A percentile compares a stretch with the other conserved stretches of the same genome.
These are phyloP conservation scores for Peronosclerospora sorghi DNA, from an alignment of 352 stramenopile genomes.

Conservation along the genomic window DNA sequence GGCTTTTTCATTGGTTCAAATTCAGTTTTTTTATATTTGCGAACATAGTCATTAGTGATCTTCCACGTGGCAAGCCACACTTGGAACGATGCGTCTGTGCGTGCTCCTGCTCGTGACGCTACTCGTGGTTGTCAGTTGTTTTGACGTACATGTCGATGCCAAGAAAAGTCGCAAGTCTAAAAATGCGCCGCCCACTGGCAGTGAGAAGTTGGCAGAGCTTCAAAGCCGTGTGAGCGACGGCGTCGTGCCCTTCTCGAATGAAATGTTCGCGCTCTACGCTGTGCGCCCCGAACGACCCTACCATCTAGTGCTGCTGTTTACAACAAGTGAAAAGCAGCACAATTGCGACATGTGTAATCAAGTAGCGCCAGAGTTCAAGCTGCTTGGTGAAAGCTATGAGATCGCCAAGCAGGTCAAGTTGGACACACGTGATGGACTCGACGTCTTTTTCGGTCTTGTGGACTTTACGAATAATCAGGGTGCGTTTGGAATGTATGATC, in stretches of 20 bases:
- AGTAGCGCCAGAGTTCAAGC: slow-evolving; percentile 55
- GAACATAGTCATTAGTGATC: slow-evolving; percentile 15
- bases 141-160: slow-evolving; percentile 13
- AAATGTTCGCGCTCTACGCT: slow-evolving; percentile 48
- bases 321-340: slow-evolving; percentile 60
- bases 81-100: slow-evolving; percentile 14
- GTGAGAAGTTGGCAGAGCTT: slow-evolving; percentile 57
- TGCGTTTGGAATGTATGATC: slow-evolving; percentile 61
- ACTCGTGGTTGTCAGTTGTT: slow-evolving; percentile 24
- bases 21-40: not conserved
- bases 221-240: slow-evolving; percentile 37
- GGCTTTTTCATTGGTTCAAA: not conserved
- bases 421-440: slow-evolving; percentile 62
- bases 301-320: slow-evolving; percentile 73
- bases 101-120: slow-evolving; percentile 27
- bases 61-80: slow-evolving; percentile 23
- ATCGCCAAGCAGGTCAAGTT: slow-evolving; percentile 56
- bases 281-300: slow-evolving; percentile 64
- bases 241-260: slow-evolving; percentile 43
- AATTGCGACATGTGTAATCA: slow-evolving; percentile 64
- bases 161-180: slow-evolving; percentile 33
- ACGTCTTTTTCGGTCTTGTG: slow-evolving; percentile 66
- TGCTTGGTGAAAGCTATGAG: slow-evolving; percentile 53
- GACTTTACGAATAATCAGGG: slow-evolving; percentile 68
- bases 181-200: slow-evolving; percentile 23